Percentiles rank a stretch among this genome's conserved stretches.
phyloP scores from a whole-genome alignment of 2,329 filamentous ascomycete species.

The Grosmannia serpens region DNA sequence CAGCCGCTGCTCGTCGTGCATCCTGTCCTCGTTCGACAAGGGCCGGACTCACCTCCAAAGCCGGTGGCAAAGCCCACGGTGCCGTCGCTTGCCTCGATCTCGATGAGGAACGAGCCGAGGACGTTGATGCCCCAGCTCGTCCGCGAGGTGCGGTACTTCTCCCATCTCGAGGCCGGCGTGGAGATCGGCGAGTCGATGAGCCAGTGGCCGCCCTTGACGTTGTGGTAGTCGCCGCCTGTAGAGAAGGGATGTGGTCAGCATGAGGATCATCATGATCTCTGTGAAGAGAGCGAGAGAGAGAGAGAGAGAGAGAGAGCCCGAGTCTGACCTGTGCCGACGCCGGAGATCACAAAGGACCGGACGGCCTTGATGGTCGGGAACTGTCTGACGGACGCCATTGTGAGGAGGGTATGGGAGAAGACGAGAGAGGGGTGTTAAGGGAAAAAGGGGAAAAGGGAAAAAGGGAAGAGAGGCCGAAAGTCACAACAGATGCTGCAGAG shows the following conservation, averaged over 20 bases:
- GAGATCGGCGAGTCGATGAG: constrained; percentile 86
- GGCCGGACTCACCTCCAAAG: constrained; percentile 63
- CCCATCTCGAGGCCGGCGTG: constrained; percentile 83
- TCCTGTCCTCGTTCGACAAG: too few species aligned
- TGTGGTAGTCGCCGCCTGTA: constrained; percentile 76
- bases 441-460: background rate
- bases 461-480: background rate
- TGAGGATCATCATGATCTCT: too few species aligned
- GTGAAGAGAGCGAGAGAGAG: too few species aligned
- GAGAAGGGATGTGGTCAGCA: constrained; percentile 1
- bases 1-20: background rate
- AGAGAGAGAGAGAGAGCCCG: too few species aligned
- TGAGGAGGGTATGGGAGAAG: background rate
- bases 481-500: background rate
- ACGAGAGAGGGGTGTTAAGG: background rate
- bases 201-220: constrained; percentile 69
- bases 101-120: constrained; percentile 80
- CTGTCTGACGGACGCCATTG: constrained; percentile 37
- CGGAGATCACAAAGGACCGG: constrained; percentile 60
- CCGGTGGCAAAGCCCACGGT: constrained; percentile 92
- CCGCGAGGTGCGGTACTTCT: constrained; percentile 74
- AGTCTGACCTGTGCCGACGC: constrained; percentile 40
- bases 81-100: constrained; percentile 79
- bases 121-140: constrained; percentile 96
- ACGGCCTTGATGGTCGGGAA: constrained; percentile 70